Conservation (phyloP, 106 monocot species). For the Platanthera guangdongensis region DNA sequence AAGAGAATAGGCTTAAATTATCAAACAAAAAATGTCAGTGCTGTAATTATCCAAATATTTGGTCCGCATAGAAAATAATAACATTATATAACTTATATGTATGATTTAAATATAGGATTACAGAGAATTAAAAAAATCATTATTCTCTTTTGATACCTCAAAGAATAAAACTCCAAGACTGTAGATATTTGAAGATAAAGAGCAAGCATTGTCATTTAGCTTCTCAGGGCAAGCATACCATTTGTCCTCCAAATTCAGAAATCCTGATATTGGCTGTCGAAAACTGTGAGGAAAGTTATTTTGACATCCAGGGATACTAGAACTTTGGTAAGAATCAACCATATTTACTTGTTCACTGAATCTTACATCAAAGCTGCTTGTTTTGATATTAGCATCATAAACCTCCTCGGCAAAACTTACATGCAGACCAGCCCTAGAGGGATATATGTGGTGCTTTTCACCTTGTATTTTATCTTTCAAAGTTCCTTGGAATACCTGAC, state of each 20-base stretch:
- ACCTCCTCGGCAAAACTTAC: slow-evolving; percentile 14
- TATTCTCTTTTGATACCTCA: slow-evolving; percentile 44
- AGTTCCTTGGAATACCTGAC: not conserved
- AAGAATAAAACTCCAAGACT: slow-evolving; percentile 89
- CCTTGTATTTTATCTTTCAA: slow-evolving; percentile 32
- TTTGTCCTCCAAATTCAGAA: slow-evolving; percentile 55
- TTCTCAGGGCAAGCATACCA: slow-evolving; percentile 94
- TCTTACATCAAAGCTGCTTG: slow-evolving; percentile 13
- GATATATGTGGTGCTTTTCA: slow-evolving; percentile 12
- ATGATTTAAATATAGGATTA: not conserved
- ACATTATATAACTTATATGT: not conserved
- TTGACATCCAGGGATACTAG: slow-evolving; percentile 2
- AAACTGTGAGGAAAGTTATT: slow-evolving; percentile 1
- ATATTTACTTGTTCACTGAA: slow-evolving; percentile 6
- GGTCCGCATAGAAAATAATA: not conserved
- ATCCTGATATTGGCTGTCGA: slow-evolving; percentile 15
- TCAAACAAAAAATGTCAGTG: not conserved
- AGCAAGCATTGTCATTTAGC: slow-evolving; percentile 14
- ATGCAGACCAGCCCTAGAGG: slow-evolving; percentile 9
- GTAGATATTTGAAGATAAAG: slow-evolving; percentile 68
- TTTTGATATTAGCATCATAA: slow-evolving; percentile 10
- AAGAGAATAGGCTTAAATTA: not conserved
- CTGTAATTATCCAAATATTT: not conserved
- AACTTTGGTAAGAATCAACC: slow-evolving; percentile 8
- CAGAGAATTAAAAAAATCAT: not conserved